Base-by-base conservation (phyloP, 1,284 basidiomycete genomes). In the Butyriboletus appendiculatus region DNA sequence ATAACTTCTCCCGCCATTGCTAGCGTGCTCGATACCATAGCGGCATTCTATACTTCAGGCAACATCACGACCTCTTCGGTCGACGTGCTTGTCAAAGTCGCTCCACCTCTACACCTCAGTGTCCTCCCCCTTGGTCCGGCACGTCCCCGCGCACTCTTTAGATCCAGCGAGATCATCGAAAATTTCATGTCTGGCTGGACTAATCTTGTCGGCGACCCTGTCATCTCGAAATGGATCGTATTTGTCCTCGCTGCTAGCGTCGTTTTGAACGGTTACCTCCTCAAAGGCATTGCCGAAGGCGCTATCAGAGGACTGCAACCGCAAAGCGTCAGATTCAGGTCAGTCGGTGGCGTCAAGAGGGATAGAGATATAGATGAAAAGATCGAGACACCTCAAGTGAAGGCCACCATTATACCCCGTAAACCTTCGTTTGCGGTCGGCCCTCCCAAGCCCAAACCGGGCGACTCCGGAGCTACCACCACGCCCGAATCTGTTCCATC, bases 151-250 rank as follows among this genome's bases (percentile, higher is more conserved):
- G 51, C 63, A 8, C 55, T 60, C 45, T 67, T 62, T 40, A 59
- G 57, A 48, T 70, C 69, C 5, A 62, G 53, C 45, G 70, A 76
- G 57, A 66, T 75, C 38, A 76, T 97, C 58, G 94, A 97, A 60
- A 81, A 85, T 58, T 94, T 97, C 77, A 93, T 98, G 90, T 86
- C 85, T 38, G 82, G 85, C n/a, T 98, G 96, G 96, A 94, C 93
- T 9, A 78, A 80, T n/a, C 85, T 98, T 59, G 94, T 98, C 50
- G 94, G 94, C 32, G 96, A 99, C 68, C 96, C 96, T 0, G 85
- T 98, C 51, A 76, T 99, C 62, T 90, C 86, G 66, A 99, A 99
- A 77, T 97, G 94, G 92, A 96, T 99, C 64, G 91, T 98, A 51
- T 79, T 95, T 50, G 80, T 91, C 16, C 84, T 99, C 33, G 89